Evolutionary conservation across 371 early-diverging fungal species (phyloP), one percentile per base, ranked within the genome.

Genomic region (Actinomortierella ambigua): DNA sequence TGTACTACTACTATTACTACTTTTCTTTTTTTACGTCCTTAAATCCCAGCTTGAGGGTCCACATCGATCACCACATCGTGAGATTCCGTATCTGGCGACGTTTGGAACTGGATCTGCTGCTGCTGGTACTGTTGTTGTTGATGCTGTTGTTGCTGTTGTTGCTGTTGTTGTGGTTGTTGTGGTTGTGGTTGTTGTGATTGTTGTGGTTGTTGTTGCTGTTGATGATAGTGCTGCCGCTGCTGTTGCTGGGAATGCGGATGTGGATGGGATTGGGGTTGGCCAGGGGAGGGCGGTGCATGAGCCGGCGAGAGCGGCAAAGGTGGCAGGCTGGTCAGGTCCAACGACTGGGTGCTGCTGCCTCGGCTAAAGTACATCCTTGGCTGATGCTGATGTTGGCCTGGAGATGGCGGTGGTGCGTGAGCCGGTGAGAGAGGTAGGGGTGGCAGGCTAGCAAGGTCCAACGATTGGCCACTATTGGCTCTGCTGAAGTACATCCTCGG

Each of bases 271-370:
- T 26, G 1, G 59, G 51, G 42, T 58, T 58, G 50, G 28, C 50
- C 18, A n/a, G n/a, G n/a, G n/a, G n/a, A n/a, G n/a, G n/a, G 27
- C 43, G 51, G 50, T 58, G 34, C 51, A 58, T 11, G 41, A 40
- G 22, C 51, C 50, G 52, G 50, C 52, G 34, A 59, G 42, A 8
- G 52, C 52, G 26, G 83, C 68, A 53, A 82, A 79, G 40, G 77
- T 75, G 44, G 83, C 85, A 29, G 79, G 76, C 49, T 54, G 15
- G 83, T 83, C 14, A 70, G 67, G 20, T 75, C 60, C n/a, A 78
- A 50, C 20, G 76, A 82, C 50, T 79, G 75, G 9, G 70, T 71
- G 34, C 79, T 65, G 15, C 81, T 81, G 58, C 81, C 83, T 43
- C 82, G 82, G 52, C 59, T 51, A 29, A 51, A 58, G 51, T 40